Evolutionary conservation across 1,284 basidiomycete species (phyloP).

Genomic region (Phylloporus sp.): DNA sequence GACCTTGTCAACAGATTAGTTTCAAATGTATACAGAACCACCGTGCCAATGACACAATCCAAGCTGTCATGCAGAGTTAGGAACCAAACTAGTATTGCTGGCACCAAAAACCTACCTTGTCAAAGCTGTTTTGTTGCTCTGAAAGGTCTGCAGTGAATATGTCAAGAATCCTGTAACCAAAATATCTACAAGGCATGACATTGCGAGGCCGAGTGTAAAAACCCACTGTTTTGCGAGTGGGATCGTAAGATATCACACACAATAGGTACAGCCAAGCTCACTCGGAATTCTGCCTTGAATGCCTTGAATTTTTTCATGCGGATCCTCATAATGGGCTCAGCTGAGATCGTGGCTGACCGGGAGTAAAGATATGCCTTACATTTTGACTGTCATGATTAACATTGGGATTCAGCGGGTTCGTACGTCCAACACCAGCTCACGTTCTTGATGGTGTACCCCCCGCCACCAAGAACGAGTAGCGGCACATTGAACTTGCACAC

Average conservation of each 20-base stretch:
- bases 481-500: constrained; percentile 93
- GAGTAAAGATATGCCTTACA: constrained; percentile 33
- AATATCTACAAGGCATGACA: constrained; percentile 52
- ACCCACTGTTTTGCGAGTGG: constrained; percentile 43
- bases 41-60: constrained; percentile 49
- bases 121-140: constrained; percentile 38
- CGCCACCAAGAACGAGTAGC: constrained; percentile 90
- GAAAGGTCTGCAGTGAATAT: constrained; percentile 46
- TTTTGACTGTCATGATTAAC: constrained; percentile 45
- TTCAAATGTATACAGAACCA: constrained; percentile 57
- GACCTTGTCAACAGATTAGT: constrained; percentile 56
- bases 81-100: not conserved
- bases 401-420: constrained; percentile 97
- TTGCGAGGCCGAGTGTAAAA: constrained; percentile 53
- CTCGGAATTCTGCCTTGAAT: constrained; percentile 32
- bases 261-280: constrained; percentile 12
- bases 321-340: constrained; percentile 26
- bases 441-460: constrained; percentile 95
- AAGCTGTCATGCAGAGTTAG: constrained; percentile 37
- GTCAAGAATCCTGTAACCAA: constrained; percentile 51
- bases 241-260: not conserved
- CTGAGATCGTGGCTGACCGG: not conserved
- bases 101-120: constrained; percentile 17
- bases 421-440: constrained; percentile 99
- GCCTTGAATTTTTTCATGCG: constrained; percentile 21